Evolutionary conservation across 768 basidiomycete species (phyloP), one percentile per base, ranked within the genome.

Genomic region (Trametes sanguinea): DNA sequence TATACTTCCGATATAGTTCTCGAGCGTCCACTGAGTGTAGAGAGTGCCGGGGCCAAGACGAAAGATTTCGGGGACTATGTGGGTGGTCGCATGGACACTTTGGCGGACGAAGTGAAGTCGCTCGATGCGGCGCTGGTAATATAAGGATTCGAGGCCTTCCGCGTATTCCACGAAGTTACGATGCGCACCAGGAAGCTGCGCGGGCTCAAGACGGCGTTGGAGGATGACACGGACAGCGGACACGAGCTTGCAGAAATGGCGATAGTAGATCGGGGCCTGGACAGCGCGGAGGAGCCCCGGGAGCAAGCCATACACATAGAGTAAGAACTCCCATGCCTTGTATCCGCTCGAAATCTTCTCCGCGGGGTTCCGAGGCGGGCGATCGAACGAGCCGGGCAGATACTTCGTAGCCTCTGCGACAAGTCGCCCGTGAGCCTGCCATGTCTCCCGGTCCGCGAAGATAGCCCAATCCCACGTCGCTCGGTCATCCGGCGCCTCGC

Each of bases 341-440:
- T 74, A 75, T 0, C 73, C 71, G 32, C 68, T 72, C 3, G 72
- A 63, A 55, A 80, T 73, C 58, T 81, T 80, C 44, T 75, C 68
- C 0, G 77, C 77, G 17, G 70, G 69, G 58, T 81, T 77, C 0
- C 76, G 72, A 4, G 78, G 81, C 6, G 77, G 74, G 3, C 75
- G 69, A 62, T 79, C 75, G 67, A 79, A 80, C 0, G 74, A 78
- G 1, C 72, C 71, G 22, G 78, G 78, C n/a, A 80, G 66, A 55
- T 75, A 79, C 2, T 63, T 63, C 0, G 67, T 69, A 1, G 72
- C 65, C 11, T 46, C 61, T 0, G 72, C 76, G 16, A 81, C 77
- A 0, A 40, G 59, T 44, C 58, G 52, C 0, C 78, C 78, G 66
- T 81, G 79, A 2, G 35, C 37, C 11, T 68, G 68, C 80, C 81